Conservation (phyloP, 805 yeast genomes). For the Metschnikowia vanudenii region DNA sequence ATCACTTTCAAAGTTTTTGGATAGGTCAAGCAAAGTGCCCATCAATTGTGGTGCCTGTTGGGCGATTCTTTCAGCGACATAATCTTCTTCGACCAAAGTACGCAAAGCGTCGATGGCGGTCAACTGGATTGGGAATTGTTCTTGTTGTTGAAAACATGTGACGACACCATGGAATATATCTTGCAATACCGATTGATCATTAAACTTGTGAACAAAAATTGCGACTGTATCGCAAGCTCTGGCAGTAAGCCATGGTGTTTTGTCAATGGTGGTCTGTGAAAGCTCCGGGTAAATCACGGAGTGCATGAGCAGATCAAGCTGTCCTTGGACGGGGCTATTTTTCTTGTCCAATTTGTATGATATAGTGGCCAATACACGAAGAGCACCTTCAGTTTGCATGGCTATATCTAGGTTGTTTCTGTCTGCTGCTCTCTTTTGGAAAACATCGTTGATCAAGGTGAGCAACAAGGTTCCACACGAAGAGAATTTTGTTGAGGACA, state of each 20-base stretch:
- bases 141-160: conserved; percentile 38
- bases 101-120: conserved; percentile 54
- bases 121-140: conserved; percentile 49
- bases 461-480: conserved; percentile 34
- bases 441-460: conserved; percentile 33
- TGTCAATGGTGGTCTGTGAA: conserved; percentile 26
- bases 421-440: conserved; percentile 32
- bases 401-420: conserved; percentile 29
- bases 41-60: conserved; percentile 46
- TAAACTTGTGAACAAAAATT: conserved; percentile 35
- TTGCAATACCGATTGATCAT: conserved; percentile 35
- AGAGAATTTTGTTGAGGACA: conserved; percentile 40
- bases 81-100: conserved; percentile 44
- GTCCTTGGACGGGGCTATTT: conserved; percentile 38
- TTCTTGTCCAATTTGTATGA: conserved; percentile 38
- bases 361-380: conserved; percentile 40
- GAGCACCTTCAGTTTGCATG: conserved; percentile 42
- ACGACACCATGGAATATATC: conserved; percentile 43
- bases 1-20: conserved; percentile 44
- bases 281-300: conserved; percentile 43
- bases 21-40: conserved; percentile 44
- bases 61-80: conserved; percentile 37
- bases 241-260: conserved; percentile 43
- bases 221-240: conserved; percentile 48
- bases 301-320: conserved; percentile 38